phyloP scores from a whole-genome alignment of 2,329 filamentous ascomycete genomes.

The Aspergillus sp. region DNA sequence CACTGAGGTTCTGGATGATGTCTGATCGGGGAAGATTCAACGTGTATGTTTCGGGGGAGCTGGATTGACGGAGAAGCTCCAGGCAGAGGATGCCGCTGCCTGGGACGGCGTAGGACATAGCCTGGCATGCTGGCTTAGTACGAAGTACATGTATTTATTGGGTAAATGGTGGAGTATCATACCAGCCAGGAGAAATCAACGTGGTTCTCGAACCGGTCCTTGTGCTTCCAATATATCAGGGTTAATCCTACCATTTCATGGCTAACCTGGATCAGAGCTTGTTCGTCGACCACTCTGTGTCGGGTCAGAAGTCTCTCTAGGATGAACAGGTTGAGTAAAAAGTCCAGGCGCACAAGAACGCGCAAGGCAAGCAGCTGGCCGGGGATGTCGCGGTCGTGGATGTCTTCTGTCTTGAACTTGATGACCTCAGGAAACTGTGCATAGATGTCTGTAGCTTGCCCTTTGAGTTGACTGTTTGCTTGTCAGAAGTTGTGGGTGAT shows the following conservation, averaged over 20 bases:
- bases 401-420: background rate
- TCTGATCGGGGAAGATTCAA: conserved; percentile 4
- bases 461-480: background rate
- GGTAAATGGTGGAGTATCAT: background rate
- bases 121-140: background rate
- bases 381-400: background rate
- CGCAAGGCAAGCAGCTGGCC: background rate
- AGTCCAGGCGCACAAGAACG: conserved; percentile 1
- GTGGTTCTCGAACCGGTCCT: conserved; percentile 4
- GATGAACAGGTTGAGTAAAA: background rate
- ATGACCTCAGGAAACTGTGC: background rate
- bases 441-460: background rate
- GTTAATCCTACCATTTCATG: conserved; percentile 4
- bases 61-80: conserved; percentile 9
- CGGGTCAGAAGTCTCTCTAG: conserved; percentile 7
- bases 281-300: background rate
- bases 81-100: conserved; percentile 9
- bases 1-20: conserved; percentile 5
- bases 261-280: conserved; percentile 1
- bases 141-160: background rate
- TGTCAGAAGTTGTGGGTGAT: no score
- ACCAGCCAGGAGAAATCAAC: conserved; percentile 10
- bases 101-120: conserved; percentile 9
- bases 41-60: background rate
- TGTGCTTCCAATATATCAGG: conserved; percentile 9